These are phyloP conservation scores for Entonaema liquescens DNA, from an alignment of 495 filamentous ascomycete genomes.

Conservation along the genomic window DNA sequence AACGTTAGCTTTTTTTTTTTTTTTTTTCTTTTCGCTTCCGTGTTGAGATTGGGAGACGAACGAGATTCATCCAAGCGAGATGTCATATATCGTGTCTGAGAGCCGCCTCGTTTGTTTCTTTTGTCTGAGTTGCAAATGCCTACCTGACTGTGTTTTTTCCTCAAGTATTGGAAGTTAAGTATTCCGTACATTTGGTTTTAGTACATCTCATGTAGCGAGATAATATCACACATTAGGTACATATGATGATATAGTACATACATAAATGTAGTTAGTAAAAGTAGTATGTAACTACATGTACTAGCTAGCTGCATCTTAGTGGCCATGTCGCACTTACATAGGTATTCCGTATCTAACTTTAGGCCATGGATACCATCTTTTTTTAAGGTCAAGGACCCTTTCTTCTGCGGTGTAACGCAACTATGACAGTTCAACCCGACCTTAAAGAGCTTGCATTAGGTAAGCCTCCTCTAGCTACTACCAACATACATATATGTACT, in stretches of 20 bases:
- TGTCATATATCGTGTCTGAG: conserved; percentile 36
- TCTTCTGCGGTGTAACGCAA: conserved; percentile 36
- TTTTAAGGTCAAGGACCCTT: conserved; percentile 26
- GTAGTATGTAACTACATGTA: neutral
- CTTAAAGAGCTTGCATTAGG: conserved; percentile 20
- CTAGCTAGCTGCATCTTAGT: neutral
- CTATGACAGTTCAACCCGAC: conserved; percentile 31
- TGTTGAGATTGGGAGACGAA: conserved; percentile 9
- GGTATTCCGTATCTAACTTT: conserved; percentile 10
- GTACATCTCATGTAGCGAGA: no score
- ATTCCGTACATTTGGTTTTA: no score
- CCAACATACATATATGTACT: conserved; percentile 10
- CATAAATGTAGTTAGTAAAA: neutral
- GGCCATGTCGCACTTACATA: neutral
- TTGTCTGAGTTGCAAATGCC: conserved; percentile 1
- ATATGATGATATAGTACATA: no score
- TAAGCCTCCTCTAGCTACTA: conserved; percentile 17
- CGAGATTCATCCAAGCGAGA: conserved; percentile 36
- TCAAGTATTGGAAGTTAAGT: no score
- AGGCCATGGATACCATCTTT: conserved; percentile 7
- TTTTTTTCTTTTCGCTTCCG: no score
- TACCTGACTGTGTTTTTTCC: neutral
- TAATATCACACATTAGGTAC: no score
- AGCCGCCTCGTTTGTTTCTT: conserved; percentile 23
- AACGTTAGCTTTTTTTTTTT: conserved; percentile 38